Evolutionary conservation across 108 stramenopile species (phyloP).

Genomic region (Discostella pseudostelligera): DNA sequence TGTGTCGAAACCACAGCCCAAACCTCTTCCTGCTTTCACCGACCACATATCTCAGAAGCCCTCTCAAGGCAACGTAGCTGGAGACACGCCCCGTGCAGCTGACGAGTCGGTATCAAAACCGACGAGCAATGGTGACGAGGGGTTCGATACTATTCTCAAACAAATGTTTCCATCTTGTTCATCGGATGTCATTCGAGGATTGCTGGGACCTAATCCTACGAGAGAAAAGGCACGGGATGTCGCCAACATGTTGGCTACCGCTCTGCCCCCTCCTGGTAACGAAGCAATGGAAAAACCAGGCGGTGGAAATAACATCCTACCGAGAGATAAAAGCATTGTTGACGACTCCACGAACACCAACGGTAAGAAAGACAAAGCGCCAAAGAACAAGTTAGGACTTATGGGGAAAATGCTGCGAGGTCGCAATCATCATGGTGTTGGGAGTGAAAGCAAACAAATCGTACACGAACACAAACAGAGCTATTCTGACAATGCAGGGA

Average conservation of each 20-base stretch:
- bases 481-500: slow-evolving; percentile 1
- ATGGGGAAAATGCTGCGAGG: slow-evolving; percentile 34
- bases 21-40: neutral
- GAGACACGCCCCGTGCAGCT: slow-evolving; percentile 1
- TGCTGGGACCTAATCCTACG: slow-evolving; percentile 58
- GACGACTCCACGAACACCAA: neutral
- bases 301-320: neutral
- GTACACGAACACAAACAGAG: slow-evolving; percentile 9
- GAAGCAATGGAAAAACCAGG: slow-evolving; percentile 2
- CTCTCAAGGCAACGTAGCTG: neutral
- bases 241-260: slow-evolving; percentile 56
- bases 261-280: slow-evolving; percentile 23
- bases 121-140: slow-evolving; percentile 24
- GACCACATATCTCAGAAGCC: too few relatives aligned
- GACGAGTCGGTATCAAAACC: slow-evolving; percentile 8
- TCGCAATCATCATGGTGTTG: slow-evolving; percentile 10
- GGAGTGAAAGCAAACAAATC: slow-evolving; percentile 19
- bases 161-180: slow-evolving; percentile 72
- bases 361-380: neutral
- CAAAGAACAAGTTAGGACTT: slow-evolving; percentile 22
- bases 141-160: slow-evolving; percentile 49
- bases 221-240: slow-evolving; percentile 57
- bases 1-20: slow-evolving; percentile 29
- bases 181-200: slow-evolving; percentile 40
- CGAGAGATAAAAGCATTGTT: neutral